These are phyloP conservation scores for Globisporangium alternatum DNA, from an alignment of 352 stramenopile genomes.

Conservation along the genomic window DNA sequence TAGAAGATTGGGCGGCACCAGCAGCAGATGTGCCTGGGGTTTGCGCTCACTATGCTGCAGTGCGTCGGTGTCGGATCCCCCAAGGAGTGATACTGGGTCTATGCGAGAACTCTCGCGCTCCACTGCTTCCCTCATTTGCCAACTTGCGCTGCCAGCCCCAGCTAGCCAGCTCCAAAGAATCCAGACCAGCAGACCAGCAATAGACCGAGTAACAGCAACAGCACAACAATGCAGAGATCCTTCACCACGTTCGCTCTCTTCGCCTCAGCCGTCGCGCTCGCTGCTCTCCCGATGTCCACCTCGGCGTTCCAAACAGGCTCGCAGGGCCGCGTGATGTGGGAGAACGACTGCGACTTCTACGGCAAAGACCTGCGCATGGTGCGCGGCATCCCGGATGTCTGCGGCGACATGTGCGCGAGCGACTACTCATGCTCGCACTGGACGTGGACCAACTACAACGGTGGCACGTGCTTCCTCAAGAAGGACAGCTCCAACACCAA, in stretches of 20 bases:
- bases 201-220: neutral
- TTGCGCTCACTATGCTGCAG: neutral
- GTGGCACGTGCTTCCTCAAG: slow-evolving; percentile 64
- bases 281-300: neutral
- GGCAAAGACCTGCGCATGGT: slow-evolving; percentile 27
- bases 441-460: slow-evolving; percentile 54
- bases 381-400: slow-evolving; percentile 30
- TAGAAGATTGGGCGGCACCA: neutral
- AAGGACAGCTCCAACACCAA: slow-evolving; percentile 9
- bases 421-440: slow-evolving; percentile 56
- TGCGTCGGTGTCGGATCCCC: neutral
- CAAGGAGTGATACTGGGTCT: neutral
- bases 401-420: slow-evolving; percentile 27
- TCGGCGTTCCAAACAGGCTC: slow-evolving; percentile 29
- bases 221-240: slow-evolving; percentile 17
- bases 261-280: slow-evolving; percentile 5
- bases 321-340: slow-evolving; percentile 41
- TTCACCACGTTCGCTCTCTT: slow-evolving; percentile 16
- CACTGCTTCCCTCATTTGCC: neutral
- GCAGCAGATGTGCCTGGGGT: neutral
- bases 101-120: neutral
- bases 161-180: neutral
- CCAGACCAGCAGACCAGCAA: neutral
- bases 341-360: slow-evolving; percentile 44
- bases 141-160: neutral